Conservation (phyloP, 2,329 filamentous ascomycete species). For the Myriosclerotinia scirpicola region DNA sequence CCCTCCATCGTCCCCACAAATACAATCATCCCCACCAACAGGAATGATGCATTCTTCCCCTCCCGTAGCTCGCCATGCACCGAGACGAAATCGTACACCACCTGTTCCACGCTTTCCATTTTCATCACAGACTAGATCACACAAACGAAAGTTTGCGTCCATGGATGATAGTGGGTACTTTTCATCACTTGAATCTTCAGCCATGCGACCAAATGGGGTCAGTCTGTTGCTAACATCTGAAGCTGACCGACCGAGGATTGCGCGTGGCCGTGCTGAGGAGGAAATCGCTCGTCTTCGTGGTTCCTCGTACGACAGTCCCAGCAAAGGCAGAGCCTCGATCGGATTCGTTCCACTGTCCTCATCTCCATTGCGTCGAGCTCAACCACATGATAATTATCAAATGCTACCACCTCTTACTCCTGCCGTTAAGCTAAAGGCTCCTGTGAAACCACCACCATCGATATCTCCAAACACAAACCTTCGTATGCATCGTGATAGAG, state of each 20-base stretch:
- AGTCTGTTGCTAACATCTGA: constrained; percentile 71
- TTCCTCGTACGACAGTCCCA: constrained; percentile 91
- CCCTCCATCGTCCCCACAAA: constrained; percentile 44
- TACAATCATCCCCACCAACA: constrained; percentile 69
- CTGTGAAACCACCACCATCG: constrained; percentile 59
- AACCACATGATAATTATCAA: constrained; percentile 52
- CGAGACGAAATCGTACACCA: constrained; percentile 67
- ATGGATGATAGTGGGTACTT: constrained; percentile 97
- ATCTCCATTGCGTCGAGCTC: constrained; percentile 60
- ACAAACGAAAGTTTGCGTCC: constrained; percentile 74
- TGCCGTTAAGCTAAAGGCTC: constrained; percentile 73
- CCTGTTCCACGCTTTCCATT: constrained; percentile 60
- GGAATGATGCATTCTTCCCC: constrained; percentile 85
- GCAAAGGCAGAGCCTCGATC: constrained; percentile 57
- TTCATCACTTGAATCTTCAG: constrained; percentile 92
- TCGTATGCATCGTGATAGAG: constrained; percentile 79
- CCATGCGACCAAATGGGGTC: constrained; percentile 67
- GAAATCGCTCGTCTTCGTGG: constrained; percentile 91
- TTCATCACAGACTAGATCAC: constrained; percentile 63
- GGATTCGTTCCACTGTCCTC: constrained; percentile 55
- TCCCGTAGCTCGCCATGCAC: constrained; percentile 63
- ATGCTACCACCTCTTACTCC: constrained; percentile 80
- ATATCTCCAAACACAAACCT: constrained; percentile 93
- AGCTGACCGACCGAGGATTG: constrained; percentile 74
- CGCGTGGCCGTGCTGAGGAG: constrained; percentile 88